Evolutionary conservation across 2,329 filamentous ascomycete species (phyloP), one percentile per base, ranked within the genome.

Genomic region (Xylaria sp.): DNA sequence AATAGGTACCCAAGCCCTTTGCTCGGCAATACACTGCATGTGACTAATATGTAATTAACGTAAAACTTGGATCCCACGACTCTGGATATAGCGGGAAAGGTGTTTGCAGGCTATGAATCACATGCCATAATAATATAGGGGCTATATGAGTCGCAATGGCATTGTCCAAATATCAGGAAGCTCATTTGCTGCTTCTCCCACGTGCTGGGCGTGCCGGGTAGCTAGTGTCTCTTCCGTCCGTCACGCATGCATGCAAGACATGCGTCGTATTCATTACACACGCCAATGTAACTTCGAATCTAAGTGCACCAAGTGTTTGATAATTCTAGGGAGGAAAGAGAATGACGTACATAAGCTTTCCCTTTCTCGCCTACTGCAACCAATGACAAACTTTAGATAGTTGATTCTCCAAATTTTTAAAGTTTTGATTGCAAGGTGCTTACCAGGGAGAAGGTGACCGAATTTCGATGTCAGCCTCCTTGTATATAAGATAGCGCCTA

Each of bases 171-270:
- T n/a, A 32, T 7, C 21, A 53, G 12, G 12, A 32, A 51, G 51
- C 42, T 56, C 50, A 47, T 57, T 54, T n/a, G 60, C 19, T 24
- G 34, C 34, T 24, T 14, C 36, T 54, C 50, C 65, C 61, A 64
- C 51, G 39, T 51, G 42, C 45, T 50, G 24, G 65, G 56, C 45
- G 32, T 51, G 42, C 45, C 56, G n/a, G 65, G 56, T 57, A 24
- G 53, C 32, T 51, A 61, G 24, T 51, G 24, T 24, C 21, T 42
- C 53, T 62, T 36, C 34, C 34, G 34, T 32, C 61, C 50, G 56
- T 61, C 19, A 61, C 55, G 55, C 65, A 60, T 68, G 65, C 66
- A 68, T 65, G 61, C 45, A 45, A 61, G 61, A 61, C 61, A 68
- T 64, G 57, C 53, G n/a, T 64, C 14, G 65, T 67, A 61, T 68